Base-by-base conservation (phyloP, 139 green algal genomes). In the Ostreobium quekettii region DNA sequence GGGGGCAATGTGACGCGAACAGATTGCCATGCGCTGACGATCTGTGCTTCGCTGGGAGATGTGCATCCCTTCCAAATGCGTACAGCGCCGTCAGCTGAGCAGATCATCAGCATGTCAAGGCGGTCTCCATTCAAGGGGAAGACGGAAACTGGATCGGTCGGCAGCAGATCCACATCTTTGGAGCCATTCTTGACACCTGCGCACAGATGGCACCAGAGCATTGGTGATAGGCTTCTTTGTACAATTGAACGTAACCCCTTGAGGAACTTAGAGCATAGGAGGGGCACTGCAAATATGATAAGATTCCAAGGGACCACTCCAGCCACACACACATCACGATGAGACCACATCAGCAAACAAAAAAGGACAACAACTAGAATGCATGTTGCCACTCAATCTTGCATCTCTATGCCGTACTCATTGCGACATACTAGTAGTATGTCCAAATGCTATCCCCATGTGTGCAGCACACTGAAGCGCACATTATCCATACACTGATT, bases 51-150 rank as follows among this genome's bases (percentile, higher is more conserved):
- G 8, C 32, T 30, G 28, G 19, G 26, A 32, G 28, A 22, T n/a
- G 29, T 39, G 59, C 59, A 66, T 29, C 32, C 24, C 42, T 66
- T 33, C 59, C n/a, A 66, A 22, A 66, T 19, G 8, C 59, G 19
- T 5, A 66, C 59, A 66, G 59, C 42, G 6, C 59, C 59, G 47
- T 66, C 59, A 22, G 59, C 7, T n/a, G 7, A 29, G 24, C 59
- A 66, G 5, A 30, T 7, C 59, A 66, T 15, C 26, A 66, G 5
- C 24, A 26, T 15, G 47, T 66, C 59, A 31, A 66, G 11, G 15
- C 29, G 7, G 5, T 22, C 5, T 4, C 6, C 5, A 39, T 42
- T 42, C 59, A 66, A 42, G 47, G 24, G 26, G 29, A 66, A 66
- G 7, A 66, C 15, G 15, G 59, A 66, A 15, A 66, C 59, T 15